Evolutionary conservation across 202 grass and related monocot genomes (phyloP), one percentile per base, ranked within the genome.

Genomic region (Cymbopogon flexuosus): DNA sequence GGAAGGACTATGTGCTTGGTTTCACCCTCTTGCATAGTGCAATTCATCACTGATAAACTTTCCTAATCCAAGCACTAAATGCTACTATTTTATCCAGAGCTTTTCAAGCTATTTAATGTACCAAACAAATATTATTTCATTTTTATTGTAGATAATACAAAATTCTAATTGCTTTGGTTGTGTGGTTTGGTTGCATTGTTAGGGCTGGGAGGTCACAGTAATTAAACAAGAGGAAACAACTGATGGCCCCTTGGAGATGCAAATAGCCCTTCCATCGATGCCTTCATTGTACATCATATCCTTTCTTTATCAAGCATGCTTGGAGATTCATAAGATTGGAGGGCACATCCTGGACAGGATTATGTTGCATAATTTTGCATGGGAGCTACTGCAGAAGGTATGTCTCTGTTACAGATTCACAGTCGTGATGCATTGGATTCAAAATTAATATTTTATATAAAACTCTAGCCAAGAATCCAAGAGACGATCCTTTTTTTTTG

Each of bases 121-220:
- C 19, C 31, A 66, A 36, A 37, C 16, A 33, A 77, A 72, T 22
- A 37, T 59, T 27, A 56, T 83, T 10, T 78, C 35, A 41, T 30
- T 62, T 40, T 24, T 52, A 5, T 54, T 70, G 33, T 65, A 39
- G 33, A 29, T 58, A 67, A 29, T 58, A 67, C 68, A 3, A 2
- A 43, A 23, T 81, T 68, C 60, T 45, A 33, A 34, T 86, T 30
- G n/a, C 68, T 85, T 63, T 69, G 41, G 31, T 87, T 84, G 43
- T 84, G 43, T 88, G 46, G 22, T 82, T 76, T 85, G 68, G 27
- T 77, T 92, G 62, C 79, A 30, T 89, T 87, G n/a, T 59, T 72
- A 99, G 96, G 96, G 96, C 60, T 99, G 96, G 96, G 92, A 99
- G 88, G 83, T 99, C 15, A 99, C 90, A 69, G 77, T 91, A 46